Percentiles rank a stretch among this genome's conserved stretches.
phyloP scores from a whole-genome alignment of 2,329 filamentous ascomycete genomes.

The Xylaria sp. region DNA sequence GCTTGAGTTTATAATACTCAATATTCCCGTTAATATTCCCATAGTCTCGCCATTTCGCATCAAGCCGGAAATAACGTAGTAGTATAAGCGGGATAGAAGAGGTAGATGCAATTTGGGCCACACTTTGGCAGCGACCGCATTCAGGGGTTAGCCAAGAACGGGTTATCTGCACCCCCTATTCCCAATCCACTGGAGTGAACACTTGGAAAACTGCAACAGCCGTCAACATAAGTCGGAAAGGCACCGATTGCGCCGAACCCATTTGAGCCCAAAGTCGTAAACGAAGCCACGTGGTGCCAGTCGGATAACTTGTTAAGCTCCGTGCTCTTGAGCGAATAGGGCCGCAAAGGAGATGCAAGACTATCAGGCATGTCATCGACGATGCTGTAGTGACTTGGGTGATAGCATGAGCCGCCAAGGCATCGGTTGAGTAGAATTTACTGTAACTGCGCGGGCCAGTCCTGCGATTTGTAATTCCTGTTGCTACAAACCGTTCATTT shows the following conservation, averaged over 20 bases:
- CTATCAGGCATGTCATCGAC: not conserved
- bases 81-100: not conserved
- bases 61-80: not conserved
- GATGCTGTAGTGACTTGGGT: not conserved
- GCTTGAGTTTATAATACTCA: too few species aligned
- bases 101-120: constrained; percentile 2
- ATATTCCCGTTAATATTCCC: not conserved
- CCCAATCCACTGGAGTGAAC: not conserved
- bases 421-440: not conserved
- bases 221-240: not conserved
- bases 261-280: not conserved
- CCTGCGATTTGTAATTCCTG: too few species aligned
- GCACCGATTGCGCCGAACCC: not conserved
- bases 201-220: not conserved
- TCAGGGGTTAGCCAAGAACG: not conserved
- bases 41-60: not conserved
- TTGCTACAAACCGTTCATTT: too few species aligned
- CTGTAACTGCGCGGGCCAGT: too few species aligned
- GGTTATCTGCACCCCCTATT: not conserved
- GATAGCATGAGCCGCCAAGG: not conserved
- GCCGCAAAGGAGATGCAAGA: not conserved
- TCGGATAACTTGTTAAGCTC: not conserved
- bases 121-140: not conserved
- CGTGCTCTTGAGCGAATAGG: not conserved
- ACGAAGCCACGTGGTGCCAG: not conserved